Percentiles rank a stretch among this genome's conserved stretches.
Evolutionary conservation across 371 early-diverging fungal genomes (phyloP).

Genomic region (Nematocida displodere): DNA sequence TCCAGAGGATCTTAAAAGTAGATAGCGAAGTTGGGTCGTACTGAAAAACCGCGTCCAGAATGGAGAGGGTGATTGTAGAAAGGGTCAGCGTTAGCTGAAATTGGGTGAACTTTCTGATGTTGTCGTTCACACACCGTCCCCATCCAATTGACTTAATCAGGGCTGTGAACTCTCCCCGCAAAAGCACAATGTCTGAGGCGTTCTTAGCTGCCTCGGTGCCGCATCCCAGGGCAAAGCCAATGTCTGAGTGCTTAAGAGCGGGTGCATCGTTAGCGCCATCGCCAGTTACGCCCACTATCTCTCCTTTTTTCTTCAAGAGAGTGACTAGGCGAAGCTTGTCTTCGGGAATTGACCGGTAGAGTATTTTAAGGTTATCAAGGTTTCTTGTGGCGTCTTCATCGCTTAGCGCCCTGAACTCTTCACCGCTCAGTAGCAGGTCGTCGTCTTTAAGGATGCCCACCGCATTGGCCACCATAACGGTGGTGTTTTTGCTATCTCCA

Average conservation of each 20-base stretch:
- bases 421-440: constrained; percentile 73
- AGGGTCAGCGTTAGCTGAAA: constrained; percentile 89
- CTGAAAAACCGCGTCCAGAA: constrained; percentile 67
- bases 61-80: constrained; percentile 71
- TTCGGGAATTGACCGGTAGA: constrained; percentile 82
- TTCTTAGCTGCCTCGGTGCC: constrained; percentile 93
- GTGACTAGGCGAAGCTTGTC: constrained; percentile 85
- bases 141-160: constrained; percentile 78
- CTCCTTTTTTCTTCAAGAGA: constrained; percentile 74
- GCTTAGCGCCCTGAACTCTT: constrained; percentile 77
- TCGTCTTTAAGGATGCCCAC: constrained; percentile 82
- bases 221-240: constrained; percentile 91
- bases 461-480: constrained; percentile 80
- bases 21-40: constrained; percentile 68
- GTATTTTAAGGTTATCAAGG: constrained; percentile 72
- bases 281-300: constrained; percentile 90
- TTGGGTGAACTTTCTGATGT: constrained; percentile 83
- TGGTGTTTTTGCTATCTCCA: constrained; percentile 85
- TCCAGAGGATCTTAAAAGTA: constrained; percentile 77
- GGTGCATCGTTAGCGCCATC: constrained; percentile 96
- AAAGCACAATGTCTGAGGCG: constrained; percentile 88
- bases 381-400: constrained; percentile 70
- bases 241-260: constrained; percentile 86
- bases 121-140: constrained; percentile 86
- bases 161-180: constrained; percentile 78